Percentiles rank a stretch among this genome's conserved stretches.
phyloP scores from a whole-genome alignment of 164 flowering plant genomes.

The Houttuynia cordata region DNA sequence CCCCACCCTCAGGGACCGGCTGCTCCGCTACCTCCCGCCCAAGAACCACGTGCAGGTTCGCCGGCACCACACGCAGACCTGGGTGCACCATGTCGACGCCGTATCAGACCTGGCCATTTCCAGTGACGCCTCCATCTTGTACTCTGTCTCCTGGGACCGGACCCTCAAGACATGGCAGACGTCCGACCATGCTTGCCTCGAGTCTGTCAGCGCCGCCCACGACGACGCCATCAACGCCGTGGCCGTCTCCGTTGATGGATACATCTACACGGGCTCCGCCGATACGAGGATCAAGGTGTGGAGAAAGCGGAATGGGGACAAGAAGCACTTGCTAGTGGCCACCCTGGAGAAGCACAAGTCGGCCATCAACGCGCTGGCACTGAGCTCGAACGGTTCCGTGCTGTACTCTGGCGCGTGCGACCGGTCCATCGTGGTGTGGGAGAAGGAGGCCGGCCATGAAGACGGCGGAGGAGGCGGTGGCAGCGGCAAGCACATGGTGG shows the following conservation, averaged over 20 bases:
- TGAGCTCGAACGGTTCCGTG: conserved; percentile 43
- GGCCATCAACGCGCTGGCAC: conserved; percentile 63
- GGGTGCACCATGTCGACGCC: conserved; percentile 81
- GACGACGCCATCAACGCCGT: conserved; percentile 87
- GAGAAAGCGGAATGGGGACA: conserved; percentile 34
- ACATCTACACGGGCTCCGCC: conserved; percentile 81
- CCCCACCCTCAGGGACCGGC: conserved; percentile 67
- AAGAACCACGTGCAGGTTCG: conserved; percentile 57
- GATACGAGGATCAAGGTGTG: conserved; percentile 78
- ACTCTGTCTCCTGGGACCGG: conserved; percentile 94
- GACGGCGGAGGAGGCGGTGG: too few species aligned
- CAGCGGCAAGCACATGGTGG: conserved; percentile 22
- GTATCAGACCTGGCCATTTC: conserved; percentile 70
- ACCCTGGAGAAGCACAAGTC: conserved; percentile 61
- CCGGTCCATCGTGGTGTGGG: conserved; percentile 66
- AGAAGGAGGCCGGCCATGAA: conserved; percentile 23
- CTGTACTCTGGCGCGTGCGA: conserved; percentile 77
- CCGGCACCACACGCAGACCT: conserved; percentile 62
- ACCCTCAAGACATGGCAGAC: conserved; percentile 68
- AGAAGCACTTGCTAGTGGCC: conserved; percentile 35
- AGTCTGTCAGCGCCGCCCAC: conserved; percentile 62
- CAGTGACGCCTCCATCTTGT: conserved; percentile 42
- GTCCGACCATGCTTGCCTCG: conserved; percentile 62
- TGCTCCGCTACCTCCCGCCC: conserved; percentile 30
- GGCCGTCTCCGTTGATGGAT: conserved; percentile 40